Percentiles rank a stretch among this genome's conserved stretches.
These are phyloP conservation scores for Suhomyces sp. DNA, from an alignment of 805 yeast species.

Conservation along the genomic window DNA sequence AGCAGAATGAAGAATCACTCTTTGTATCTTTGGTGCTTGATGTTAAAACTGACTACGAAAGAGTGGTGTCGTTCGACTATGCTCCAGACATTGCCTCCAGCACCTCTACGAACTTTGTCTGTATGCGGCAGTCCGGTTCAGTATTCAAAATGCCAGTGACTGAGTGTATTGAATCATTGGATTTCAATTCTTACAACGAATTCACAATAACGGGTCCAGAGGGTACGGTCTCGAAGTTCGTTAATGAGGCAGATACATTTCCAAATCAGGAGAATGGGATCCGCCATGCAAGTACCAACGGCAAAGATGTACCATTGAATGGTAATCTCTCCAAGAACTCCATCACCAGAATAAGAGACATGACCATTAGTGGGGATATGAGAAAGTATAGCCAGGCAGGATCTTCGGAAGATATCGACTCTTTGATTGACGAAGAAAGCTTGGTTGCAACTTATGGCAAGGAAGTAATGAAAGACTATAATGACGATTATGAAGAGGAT, in stretches of 20 bases:
- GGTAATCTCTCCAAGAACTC: background rate
- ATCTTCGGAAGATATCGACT: conserved; percentile 25
- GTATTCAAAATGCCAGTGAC: conserved; percentile 74
- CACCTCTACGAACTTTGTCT: conserved; percentile 67
- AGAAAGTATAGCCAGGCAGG: conserved; percentile 16
- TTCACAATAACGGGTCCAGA: conserved; percentile 58
- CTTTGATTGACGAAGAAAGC: conserved; percentile 33
- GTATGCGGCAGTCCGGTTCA: conserved; percentile 90
- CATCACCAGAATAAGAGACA: conserved; percentile 1
- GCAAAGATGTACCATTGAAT: background rate
- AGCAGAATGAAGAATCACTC: conserved; percentile 51
- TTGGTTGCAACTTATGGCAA: conserved; percentile 8
- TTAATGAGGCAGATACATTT: conserved; percentile 22
- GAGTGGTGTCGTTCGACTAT: conserved; percentile 85
- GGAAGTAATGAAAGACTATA: conserved; percentile 7
- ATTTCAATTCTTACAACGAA: conserved; percentile 69
- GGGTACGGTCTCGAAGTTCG: conserved; percentile 50
- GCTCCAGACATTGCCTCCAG: conserved; percentile 50
- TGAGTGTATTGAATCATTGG: conserved; percentile 62
- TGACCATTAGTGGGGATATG: conserved; percentile 12
- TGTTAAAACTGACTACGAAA: conserved; percentile 70
- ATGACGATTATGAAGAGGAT: conserved; percentile 23
- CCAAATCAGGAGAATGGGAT: background rate
- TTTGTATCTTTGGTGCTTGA: conserved; percentile 79
- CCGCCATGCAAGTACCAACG: conserved; percentile 1